Conservation (phyloP, 2,329 filamentous ascomycete species). For the Sarocladium strictum region DNA sequence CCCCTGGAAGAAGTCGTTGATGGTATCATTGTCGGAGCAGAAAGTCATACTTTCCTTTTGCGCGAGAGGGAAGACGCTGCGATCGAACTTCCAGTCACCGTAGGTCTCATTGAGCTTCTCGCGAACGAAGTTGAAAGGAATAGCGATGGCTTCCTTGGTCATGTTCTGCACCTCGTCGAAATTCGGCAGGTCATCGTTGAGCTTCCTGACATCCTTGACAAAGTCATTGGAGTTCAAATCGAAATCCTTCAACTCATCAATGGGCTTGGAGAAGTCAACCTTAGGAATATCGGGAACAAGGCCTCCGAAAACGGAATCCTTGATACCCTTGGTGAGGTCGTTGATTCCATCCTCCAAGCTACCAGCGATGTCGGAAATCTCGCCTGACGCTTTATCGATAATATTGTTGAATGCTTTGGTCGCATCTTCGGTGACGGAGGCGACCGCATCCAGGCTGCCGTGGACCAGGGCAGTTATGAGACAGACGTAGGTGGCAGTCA, state of each 20-base stretch:
- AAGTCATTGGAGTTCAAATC: slow-evolving; percentile 62
- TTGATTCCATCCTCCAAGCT: slow-evolving; percentile 43
- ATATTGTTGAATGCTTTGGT: slow-evolving; percentile 44
- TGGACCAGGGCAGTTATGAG: slow-evolving; percentile 78
- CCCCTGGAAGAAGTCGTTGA: slow-evolving; percentile 76
- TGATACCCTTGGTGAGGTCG: slow-evolving; percentile 37
- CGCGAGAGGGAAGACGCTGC: slow-evolving; percentile 73
- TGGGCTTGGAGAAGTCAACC: slow-evolving; percentile 59
- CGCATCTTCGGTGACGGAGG: slow-evolving; percentile 45
- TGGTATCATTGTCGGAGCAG: slow-evolving; percentile 77
- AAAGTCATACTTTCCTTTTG: slow-evolving; percentile 78
- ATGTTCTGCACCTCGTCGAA: slow-evolving; percentile 81
- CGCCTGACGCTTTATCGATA: slow-evolving; percentile 49
- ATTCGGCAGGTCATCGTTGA: slow-evolving; percentile 75
- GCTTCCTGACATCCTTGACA: slow-evolving; percentile 59
- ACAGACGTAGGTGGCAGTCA: slow-evolving; percentile 86
- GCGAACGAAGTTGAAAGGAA: slow-evolving; percentile 79
- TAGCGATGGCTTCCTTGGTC: slow-evolving; percentile 65
- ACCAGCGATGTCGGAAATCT: slow-evolving; percentile 52
- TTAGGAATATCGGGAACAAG: slow-evolving; percentile 36
- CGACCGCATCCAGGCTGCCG: slow-evolving; percentile 67
- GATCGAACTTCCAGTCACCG: slow-evolving; percentile 71
- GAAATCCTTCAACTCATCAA: slow-evolving; percentile 64
- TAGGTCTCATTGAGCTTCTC: slow-evolving; percentile 65
- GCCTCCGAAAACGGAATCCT: slow-evolving; percentile 44